phyloP scores from a whole-genome alignment of 2,329 filamentous ascomycete genomes.

The Phialemoniopsis sp. region DNA sequence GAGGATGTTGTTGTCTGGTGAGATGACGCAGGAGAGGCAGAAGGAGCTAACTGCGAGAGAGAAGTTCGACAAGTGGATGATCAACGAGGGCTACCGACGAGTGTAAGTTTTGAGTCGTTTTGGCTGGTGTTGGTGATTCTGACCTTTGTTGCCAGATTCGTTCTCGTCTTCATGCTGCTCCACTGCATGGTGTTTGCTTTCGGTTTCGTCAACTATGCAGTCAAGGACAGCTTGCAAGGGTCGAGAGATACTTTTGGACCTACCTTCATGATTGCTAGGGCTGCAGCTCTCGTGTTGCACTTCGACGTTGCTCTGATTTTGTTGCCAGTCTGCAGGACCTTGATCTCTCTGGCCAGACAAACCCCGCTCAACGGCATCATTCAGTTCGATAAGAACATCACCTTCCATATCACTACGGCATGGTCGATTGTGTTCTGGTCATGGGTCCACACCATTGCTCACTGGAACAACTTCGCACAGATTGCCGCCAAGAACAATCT shows the following conservation, averaged over 20 bases:
- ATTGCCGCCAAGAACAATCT: constrained; percentile 71
- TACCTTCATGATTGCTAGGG: constrained; percentile 69
- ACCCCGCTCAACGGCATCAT: constrained; percentile 83
- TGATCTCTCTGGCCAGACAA: constrained; percentile 76
- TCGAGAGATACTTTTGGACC: constrained; percentile 68
- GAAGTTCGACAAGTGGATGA: constrained; percentile 82
- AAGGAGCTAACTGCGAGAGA: constrained; percentile 65
- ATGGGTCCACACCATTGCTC: constrained; percentile 80
- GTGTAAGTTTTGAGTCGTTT: constrained; percentile 49
- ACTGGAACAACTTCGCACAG: constrained; percentile 83
- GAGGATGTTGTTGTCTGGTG: constrained; percentile 76
- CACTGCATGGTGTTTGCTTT: constrained; percentile 77
- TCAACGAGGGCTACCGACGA: constrained; percentile 80
- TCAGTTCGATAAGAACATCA: constrained; percentile 86
- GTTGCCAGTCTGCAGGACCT: constrained; percentile 77
- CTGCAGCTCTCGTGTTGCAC: constrained; percentile 73
- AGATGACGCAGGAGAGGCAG: constrained; percentile 72
- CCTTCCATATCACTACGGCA: constrained; percentile 79
- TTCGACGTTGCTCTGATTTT: constrained; percentile 77
- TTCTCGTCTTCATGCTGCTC: constrained; percentile 68
- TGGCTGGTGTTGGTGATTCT: constrained; percentile 1
- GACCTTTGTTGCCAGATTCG: constrained; percentile 51
- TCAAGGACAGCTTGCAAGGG: constrained; percentile 69
- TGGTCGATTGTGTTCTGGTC: constrained; percentile 90
- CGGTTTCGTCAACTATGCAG: constrained; percentile 72